Percentiles rank a stretch among this genome's conserved stretches.
Evolutionary conservation across 495 filamentous ascomycete species (phyloP).

Genomic region (Neurospora sp.): DNA sequence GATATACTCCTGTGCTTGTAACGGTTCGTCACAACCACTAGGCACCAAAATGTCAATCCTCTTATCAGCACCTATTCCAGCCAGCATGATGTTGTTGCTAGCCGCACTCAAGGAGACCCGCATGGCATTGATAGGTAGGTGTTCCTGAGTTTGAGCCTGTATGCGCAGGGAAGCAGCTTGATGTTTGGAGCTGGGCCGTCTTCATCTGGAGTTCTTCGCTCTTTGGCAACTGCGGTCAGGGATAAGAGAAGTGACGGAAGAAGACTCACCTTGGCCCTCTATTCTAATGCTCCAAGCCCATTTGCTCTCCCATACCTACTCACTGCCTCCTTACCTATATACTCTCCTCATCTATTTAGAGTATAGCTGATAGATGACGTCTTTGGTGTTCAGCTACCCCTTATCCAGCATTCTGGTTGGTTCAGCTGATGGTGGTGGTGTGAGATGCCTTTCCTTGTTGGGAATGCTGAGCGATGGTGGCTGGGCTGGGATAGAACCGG

Average conservation of each 20-base stretch:
- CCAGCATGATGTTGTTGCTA: constrained; percentile 6
- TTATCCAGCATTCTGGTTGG: not conserved
- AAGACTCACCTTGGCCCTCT: constrained; percentile 1
- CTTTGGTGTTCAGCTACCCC: not conserved
- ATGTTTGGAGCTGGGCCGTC: not conserved
- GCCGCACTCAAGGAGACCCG: not conserved
- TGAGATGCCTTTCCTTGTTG: not conserved
- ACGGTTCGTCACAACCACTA: no score
- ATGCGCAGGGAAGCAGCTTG: constrained; percentile 1
- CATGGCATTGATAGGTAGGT: constrained; percentile 1
- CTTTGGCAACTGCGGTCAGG: not conserved
- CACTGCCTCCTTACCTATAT: constrained; percentile 5
- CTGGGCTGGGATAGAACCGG: not conserved
- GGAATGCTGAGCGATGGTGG: not conserved
- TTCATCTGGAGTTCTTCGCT: constrained; percentile 4
- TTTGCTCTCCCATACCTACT: not conserved
- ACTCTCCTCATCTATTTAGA: constrained; percentile 6
- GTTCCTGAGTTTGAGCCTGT: constrained; percentile 3
- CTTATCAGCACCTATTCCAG: constrained; percentile 2
- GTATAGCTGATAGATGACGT: constrained; percentile 7
- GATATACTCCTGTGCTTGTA: no score
- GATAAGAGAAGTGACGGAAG: not conserved
- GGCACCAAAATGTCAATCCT: constrained; percentile 2
- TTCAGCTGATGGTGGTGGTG: not conserved
- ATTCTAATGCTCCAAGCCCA: not conserved